Conservation (phyloP, 768 basidiomycete genomes). For the Lactarius hatsudake region DNA sequence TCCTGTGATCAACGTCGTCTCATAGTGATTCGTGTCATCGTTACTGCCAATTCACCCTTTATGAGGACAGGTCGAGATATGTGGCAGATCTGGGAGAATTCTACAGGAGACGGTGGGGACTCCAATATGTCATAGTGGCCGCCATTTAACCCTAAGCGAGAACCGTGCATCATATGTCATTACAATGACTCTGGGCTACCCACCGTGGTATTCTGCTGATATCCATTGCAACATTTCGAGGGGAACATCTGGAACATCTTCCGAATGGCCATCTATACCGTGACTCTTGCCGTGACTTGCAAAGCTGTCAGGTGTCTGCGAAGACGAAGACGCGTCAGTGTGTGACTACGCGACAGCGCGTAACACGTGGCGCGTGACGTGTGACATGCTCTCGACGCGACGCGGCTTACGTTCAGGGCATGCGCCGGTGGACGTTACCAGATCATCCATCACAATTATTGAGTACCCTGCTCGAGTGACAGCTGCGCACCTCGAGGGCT, state of each 20-base stretch:
- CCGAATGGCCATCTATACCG: constrained; percentile 4
- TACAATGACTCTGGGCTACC: constrained; percentile 5
- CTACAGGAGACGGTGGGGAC: constrained; percentile 57
- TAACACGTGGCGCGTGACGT: background rate
- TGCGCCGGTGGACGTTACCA: background rate
- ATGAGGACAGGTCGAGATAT: constrained; percentile 74
- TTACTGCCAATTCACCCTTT: constrained; percentile 44
- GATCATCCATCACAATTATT: background rate
- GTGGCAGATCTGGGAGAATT: constrained; percentile 66
- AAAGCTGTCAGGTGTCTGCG: too few species aligned
- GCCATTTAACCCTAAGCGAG: constrained; percentile 57
- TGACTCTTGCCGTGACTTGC: too few species aligned
- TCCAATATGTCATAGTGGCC: constrained; percentile 48
- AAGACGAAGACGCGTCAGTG: too few species aligned
- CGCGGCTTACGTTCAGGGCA: background rate
- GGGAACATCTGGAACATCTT: constrained; percentile 12
- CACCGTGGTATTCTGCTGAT: constrained; percentile 39
- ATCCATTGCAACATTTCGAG: constrained; percentile 35
- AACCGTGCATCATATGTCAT: background rate
- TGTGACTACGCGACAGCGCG: background rate
- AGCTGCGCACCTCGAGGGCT: background rate
- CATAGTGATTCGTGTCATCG: background rate
- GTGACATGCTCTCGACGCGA: background rate
- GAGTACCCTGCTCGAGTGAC: background rate
- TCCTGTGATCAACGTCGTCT: constrained; percentile 37